Percentiles rank a stretch among this genome's conserved stretches.
These are phyloP conservation scores for Aspergillus quadricinctus DNA, from an alignment of 2,329 filamentous ascomycete species.

Conservation along the genomic window DNA sequence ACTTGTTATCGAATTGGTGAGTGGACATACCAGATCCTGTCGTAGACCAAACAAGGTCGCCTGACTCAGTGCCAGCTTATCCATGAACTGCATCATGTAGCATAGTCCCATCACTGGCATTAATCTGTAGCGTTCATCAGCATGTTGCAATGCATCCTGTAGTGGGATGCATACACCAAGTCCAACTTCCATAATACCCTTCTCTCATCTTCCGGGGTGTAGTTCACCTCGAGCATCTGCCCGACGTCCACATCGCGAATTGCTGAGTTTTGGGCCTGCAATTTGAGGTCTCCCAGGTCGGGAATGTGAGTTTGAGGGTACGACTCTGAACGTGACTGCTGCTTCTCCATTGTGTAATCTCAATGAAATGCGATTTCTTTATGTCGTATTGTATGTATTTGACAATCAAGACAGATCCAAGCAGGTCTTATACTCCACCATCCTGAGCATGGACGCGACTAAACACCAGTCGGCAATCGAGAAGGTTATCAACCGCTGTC, in stretches of 20 bases:
- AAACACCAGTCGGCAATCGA: no score
- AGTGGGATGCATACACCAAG: conserved; percentile 14
- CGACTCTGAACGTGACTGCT: conserved; percentile 1
- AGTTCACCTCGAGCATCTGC: conserved; percentile 19
- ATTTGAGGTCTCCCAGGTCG: conserved; percentile 15
- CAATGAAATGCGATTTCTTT: background rate
- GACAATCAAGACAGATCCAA: no score
- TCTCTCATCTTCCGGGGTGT: conserved; percentile 20
- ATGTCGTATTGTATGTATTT: no score
- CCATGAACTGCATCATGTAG: conserved; percentile 29
- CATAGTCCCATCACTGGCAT: conserved; percentile 26
- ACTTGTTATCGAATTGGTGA: background rate
- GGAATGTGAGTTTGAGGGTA: background rate
- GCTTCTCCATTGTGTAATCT: conserved; percentile 25
- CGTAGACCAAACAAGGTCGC: conserved; percentile 24
- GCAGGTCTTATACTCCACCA: no score
- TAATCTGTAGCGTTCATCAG: conserved; percentile 9
- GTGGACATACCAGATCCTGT: conserved; percentile 18
- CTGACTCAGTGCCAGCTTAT: conserved; percentile 29
- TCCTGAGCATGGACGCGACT: no score
- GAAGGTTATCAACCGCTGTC: no score
- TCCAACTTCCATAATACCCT: conserved; percentile 26
- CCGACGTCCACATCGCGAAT: conserved; percentile 25
- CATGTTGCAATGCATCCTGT: background rate
- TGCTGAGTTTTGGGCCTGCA: conserved; percentile 10